These are phyloP conservation scores for Exutisphaerella laricina DNA, from an alignment of 2,329 filamentous ascomycete genomes.

Conservation along the genomic window DNA sequence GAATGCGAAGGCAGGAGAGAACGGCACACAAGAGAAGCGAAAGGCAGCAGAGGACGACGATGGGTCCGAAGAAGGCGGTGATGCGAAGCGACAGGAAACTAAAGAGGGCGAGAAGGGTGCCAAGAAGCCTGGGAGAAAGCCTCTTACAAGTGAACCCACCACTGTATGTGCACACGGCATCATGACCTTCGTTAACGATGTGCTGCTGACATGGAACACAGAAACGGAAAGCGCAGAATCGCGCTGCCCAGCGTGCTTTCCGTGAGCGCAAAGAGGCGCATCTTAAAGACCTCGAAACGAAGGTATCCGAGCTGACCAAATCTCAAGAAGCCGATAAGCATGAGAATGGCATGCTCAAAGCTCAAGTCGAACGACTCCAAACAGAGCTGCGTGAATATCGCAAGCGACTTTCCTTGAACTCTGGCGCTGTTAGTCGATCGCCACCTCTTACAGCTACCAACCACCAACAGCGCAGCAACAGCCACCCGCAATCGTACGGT, in stretches of 20 bases:
- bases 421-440: conserved; percentile 46
- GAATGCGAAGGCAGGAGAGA: conserved; percentile 23
- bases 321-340: conserved; percentile 74
- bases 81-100: conserved; percentile 73
- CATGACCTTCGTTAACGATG: too few species aligned
- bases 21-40: conserved; percentile 61
- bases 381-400: conserved; percentile 84
- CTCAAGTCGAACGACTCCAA: conserved; percentile 84
- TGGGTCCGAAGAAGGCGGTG: conserved; percentile 58
- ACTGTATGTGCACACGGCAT: too few species aligned
- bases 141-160: conserved; percentile 88
- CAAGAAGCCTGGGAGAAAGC: conserved; percentile 96
- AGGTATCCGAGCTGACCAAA: conserved; percentile 65
- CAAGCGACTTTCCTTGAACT: conserved; percentile 66
- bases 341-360: conserved; percentile 76
- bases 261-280: conserved; percentile 93
- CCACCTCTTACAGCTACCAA: conserved; percentile 38
- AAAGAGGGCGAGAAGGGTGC: conserved; percentile 76
- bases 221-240: conserved; percentile 95
- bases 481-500: conserved; percentile 42
- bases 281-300: conserved; percentile 73
- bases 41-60: conserved; percentile 59
- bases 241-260: conserved; percentile 88
- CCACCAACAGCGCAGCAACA: conserved; percentile 26
- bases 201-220: too few species aligned